These are phyloP conservation scores for Lepiota venenata DNA, from an alignment of 768 basidiomycete genomes.

Conservation along the genomic window DNA sequence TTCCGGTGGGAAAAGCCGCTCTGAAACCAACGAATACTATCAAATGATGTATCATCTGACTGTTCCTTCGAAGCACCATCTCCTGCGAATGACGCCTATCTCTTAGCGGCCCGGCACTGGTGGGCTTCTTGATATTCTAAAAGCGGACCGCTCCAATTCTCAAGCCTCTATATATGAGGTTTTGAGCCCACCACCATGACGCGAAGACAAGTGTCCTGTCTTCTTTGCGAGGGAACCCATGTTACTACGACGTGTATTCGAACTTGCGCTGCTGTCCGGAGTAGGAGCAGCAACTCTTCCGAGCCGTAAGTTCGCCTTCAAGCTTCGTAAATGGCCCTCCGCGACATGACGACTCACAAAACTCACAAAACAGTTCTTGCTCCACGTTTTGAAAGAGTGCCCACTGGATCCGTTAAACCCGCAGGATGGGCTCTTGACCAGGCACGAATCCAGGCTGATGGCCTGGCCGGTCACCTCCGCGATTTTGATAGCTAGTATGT, in stretches of 20 bases:
- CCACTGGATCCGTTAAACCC: constrained; percentile 35
- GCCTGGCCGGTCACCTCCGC: constrained; percentile 36
- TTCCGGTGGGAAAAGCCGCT: too few species aligned
- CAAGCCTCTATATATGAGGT: not conserved
- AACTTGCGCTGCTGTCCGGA: not conserved
- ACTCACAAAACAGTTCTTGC: constrained; percentile 22
- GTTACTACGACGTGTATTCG: not conserved
- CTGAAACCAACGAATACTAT: not conserved
- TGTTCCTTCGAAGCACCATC: not conserved
- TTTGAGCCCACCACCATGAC: not conserved
- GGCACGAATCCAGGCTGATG: constrained; percentile 37
- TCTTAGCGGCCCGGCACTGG: not conserved
- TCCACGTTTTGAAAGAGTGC: constrained; percentile 28
- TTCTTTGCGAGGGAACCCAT: not conserved
- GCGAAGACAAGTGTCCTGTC: not conserved
- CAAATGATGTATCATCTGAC: constrained; percentile 2
- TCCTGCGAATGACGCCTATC: not conserved
- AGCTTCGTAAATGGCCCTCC: not conserved
- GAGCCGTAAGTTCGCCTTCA: not conserved
- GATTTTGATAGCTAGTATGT: constrained; percentile 38
- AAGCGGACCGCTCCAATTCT: constrained; percentile 1
- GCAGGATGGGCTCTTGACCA: constrained; percentile 37
- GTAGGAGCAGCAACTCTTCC: not conserved
- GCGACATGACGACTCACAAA: not conserved
- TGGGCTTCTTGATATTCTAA: not conserved